These are phyloP conservation scores for Middelhovenomyces tepae DNA, from an alignment of 805 yeast species.

Conservation along the genomic window DNA sequence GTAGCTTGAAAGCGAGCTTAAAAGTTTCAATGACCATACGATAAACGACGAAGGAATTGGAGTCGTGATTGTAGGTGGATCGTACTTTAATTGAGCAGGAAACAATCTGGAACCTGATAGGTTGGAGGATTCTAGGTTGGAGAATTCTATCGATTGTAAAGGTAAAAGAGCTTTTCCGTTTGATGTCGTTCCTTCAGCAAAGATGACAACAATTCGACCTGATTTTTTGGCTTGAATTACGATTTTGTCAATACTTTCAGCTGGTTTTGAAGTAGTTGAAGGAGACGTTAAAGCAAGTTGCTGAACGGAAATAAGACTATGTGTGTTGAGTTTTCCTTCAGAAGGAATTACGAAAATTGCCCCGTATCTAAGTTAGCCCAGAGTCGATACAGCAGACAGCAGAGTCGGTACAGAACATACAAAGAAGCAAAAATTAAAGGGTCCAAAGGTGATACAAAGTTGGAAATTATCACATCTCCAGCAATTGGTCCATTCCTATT, in stretches of 20 bases:
- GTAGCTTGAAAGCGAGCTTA: constrained; percentile 18
- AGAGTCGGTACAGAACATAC: constrained; percentile 12
- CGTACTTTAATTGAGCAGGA: constrained; percentile 26
- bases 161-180: constrained; percentile 73
- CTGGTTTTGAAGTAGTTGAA: constrained; percentile 6
- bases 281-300: constrained; percentile 13
- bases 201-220: constrained; percentile 43
- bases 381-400: not conserved
- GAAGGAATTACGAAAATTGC: constrained; percentile 35
- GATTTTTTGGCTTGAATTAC: constrained; percentile 22
- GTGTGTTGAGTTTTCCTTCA: constrained; percentile 5
- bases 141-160: constrained; percentile 32
- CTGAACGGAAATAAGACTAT: constrained; percentile 1
- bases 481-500: too few relatives aligned
- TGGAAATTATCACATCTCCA: too few relatives aligned
- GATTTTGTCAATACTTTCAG: constrained; percentile 16
- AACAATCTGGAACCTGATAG: constrained; percentile 16
- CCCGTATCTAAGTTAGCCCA: constrained; percentile 23
- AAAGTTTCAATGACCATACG: constrained; percentile 21
- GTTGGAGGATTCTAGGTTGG: too few relatives aligned
- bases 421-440: constrained; percentile 30
- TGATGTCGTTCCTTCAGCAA: constrained; percentile 78
- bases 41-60: constrained; percentile 26
- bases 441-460: constrained; percentile 54
- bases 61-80: constrained; percentile 25